These are phyloP conservation scores for Sclerotinia minor DNA, from an alignment of 2,329 filamentous ascomycete species.

Conservation along the genomic window DNA sequence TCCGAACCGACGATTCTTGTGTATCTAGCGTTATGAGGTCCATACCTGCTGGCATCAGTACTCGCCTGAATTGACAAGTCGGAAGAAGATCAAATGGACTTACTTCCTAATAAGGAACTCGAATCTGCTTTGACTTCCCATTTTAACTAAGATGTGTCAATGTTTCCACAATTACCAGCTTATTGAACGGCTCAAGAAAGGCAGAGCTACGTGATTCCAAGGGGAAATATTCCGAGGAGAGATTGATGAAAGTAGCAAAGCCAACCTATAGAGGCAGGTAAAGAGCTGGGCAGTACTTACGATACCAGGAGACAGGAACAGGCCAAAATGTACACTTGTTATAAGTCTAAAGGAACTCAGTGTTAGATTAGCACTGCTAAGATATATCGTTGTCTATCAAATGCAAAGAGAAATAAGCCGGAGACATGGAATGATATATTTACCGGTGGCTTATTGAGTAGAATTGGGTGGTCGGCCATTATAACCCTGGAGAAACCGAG, in stretches of 20 bases:
- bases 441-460: neutral
- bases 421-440: neutral
- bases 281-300: neutral
- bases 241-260: neutral
- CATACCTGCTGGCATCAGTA: slow-evolving; percentile 2
- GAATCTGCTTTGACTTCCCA: slow-evolving; percentile 10
- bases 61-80: neutral
- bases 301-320: neutral
- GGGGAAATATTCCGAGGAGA: neutral
- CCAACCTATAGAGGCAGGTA: neutral
- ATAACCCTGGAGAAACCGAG: neutral
- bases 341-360: neutral
- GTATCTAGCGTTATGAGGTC: neutral
- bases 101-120: neutral
- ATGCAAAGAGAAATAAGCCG: neutral
- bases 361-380: neutral
- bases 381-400: neutral
- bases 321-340: neutral
- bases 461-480: neutral
- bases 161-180: neutral
- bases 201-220: neutral
- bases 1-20: neutral
- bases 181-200: neutral
- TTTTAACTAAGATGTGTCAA: neutral
- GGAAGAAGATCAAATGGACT: neutral